Evolutionary conservation across 371 early-diverging fungal genomes (phyloP), one percentile per base, ranked within the genome.

Genomic region (Scutellospora calospora): DNA sequence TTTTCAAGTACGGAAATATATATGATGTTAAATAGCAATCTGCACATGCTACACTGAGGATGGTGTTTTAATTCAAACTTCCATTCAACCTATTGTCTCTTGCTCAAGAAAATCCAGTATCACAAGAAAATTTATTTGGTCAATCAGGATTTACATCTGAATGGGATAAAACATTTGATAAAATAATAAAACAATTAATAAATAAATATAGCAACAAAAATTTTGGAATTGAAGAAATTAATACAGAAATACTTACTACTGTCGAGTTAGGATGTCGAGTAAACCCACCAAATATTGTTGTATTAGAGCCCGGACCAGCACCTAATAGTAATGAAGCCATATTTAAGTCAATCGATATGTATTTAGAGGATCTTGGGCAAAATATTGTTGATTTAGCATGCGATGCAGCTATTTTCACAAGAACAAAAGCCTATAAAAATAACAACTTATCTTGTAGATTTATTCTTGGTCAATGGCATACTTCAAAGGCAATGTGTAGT

Each of bases 61-160:
- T 73, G 3, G 18, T 45, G 27, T 51, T 73, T 73, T 27, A 73
- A n/a, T n/a, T n/a, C n/a, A n/a, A n/a, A n/a, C n/a, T n/a, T n/a
- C n/a, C n/a, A n/a, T n/a, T n/a, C n/a, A 33, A 59, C 12, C 5
- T 59, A 4, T 25, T 11, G 8, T 59, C 25, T 25, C n/a, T 59
- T 59, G 11, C 25, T 59, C n/a, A 59, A 25, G 0, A 59, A 2
- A 18, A 59, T 25, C 25, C 33, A 27, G 2, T 31, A 66, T 38
- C 33, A 35, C 0, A 66, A 8, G 66, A 66, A 35, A 35, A 66
- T 66, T 20, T 72, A n/a, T 71, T 72, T 51, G 11, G 51, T 27
- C 45, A 72, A 71, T 22, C 29, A 22, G 0, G 18, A 22, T 35
- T 14, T 4, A 0, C 51, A 29, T 41, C 33, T 9, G 29, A 72